These are phyloP conservation scores for Aegle marmelos DNA, from an alignment of 345 rosid genomes.

Conservation along the genomic window DNA sequence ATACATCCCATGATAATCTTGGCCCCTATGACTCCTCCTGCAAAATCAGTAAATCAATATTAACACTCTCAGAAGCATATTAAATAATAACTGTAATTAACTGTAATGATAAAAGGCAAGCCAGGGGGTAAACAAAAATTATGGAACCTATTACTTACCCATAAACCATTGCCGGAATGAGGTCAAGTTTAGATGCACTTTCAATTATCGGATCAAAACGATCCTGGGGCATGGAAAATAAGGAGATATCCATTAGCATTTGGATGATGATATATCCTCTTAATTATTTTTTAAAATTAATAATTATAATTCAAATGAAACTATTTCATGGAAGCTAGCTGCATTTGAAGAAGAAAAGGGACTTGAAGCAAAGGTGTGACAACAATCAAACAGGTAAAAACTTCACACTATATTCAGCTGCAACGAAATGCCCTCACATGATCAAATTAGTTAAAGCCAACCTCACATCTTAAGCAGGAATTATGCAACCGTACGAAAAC, in stretches of 20 bases:
- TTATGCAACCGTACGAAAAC: not conserved
- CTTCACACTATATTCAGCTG: not conserved
- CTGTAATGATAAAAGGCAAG: not conserved
- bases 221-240: slow-evolving; percentile 39
- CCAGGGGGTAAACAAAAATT: not conserved
- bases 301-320: not conserved
- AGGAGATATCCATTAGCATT: slow-evolving; percentile 16
- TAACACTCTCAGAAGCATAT: not conserved
- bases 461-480: not conserved
- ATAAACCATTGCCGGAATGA: slow-evolving; percentile 78
- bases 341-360: not conserved
- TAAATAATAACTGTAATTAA: not conserved
- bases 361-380: not conserved
- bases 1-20: slow-evolving; percentile 84
- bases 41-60: slow-evolving; percentile 14
- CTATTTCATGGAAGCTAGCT: not conserved
- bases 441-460: not conserved
- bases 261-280: not conserved
- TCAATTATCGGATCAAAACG: slow-evolving; percentile 86
- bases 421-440: not conserved
- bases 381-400: not conserved
- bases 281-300: not conserved
- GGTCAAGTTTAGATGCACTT: slow-evolving; percentile 55
- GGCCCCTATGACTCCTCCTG: slow-evolving; percentile 59
- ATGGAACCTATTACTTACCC: slow-evolving; percentile 50